These are phyloP conservation scores for Gautieria morchelliformis DNA, from an alignment of 768 basidiomycete species.

Conservation along the genomic window DNA sequence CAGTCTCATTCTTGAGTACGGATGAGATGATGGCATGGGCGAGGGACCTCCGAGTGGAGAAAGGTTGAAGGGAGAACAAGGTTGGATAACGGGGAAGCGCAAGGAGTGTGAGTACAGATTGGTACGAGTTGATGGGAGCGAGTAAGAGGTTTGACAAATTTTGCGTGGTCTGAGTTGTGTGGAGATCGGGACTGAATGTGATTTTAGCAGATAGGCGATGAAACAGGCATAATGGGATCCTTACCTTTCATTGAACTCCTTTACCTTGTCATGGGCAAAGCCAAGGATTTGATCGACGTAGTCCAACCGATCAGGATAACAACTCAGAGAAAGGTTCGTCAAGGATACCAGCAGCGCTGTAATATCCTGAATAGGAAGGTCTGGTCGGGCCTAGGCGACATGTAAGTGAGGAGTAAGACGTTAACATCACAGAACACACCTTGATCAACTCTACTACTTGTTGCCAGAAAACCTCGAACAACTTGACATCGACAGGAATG, in stretches of 20 bases:
- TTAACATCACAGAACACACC: constrained; percentile 34
- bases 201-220: not conserved
- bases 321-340: constrained; percentile 89
- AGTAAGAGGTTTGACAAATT: constrained; percentile 89
- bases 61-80: constrained; percentile 77
- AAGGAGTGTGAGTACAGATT: constrained; percentile 93
- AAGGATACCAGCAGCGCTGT: constrained; percentile 93
- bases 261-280: constrained; percentile 80
- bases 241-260: constrained; percentile 75
- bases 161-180: constrained; percentile 74
- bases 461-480: constrained; percentile 99
- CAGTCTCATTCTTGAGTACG: constrained; percentile 93
- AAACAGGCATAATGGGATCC: constrained; percentile 9
- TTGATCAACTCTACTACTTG: constrained; percentile 98
- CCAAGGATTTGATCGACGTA: constrained; percentile 94
- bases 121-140: constrained; percentile 93
- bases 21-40: constrained; percentile 92
- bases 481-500: constrained; percentile 85
- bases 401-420: not conserved
- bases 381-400: constrained; percentile 75
- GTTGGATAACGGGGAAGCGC: constrained; percentile 86
- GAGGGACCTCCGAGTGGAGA: constrained; percentile 82
- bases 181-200: constrained; percentile 66
- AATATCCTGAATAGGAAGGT: constrained; percentile 94
- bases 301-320: constrained; percentile 94